Percentiles rank a stretch among this genome's conserved stretches.
Conservation (phyloP, 164 flowering plant species). For the Sedum album region DNA sequence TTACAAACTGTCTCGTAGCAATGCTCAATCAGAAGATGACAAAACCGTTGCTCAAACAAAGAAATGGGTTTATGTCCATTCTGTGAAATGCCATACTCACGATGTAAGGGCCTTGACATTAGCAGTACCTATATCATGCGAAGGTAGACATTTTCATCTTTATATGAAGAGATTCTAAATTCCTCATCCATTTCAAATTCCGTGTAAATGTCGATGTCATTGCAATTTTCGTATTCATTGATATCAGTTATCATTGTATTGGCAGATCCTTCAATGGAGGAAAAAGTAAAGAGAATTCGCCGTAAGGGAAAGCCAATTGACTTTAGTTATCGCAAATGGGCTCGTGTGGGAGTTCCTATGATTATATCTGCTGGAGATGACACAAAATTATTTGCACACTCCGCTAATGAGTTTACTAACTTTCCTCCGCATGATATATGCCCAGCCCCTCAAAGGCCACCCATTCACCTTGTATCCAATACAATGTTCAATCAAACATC, state of each 20-base stretch:
- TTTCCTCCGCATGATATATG: conserved; percentile 96
- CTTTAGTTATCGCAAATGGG: conserved; percentile 88
- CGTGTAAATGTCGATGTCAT: neutral
- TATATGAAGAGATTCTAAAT: neutral
- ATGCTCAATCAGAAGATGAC: conserved; percentile 16
- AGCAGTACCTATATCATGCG: conserved; percentile 73
- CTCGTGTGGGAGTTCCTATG: conserved; percentile 92
- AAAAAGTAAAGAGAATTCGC: conserved; percentile 43
- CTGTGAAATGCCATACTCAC: conserved; percentile 83
- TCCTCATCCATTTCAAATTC: neutral
- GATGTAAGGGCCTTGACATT: conserved; percentile 91
- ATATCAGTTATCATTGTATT: conserved; percentile 9
- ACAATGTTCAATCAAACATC: conserved; percentile 38
- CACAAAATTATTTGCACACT: conserved; percentile 84
- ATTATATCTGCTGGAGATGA: conserved; percentile 98
- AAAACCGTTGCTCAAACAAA: conserved; percentile 26
- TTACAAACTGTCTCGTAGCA: conserved; percentile 55
- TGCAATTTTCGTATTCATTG: neutral
- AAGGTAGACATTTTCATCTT: conserved; percentile 34
- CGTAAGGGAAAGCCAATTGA: conserved; percentile 42
- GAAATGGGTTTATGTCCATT: conserved; percentile 70
- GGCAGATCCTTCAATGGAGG: conserved; percentile 46
- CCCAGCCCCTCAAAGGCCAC: conserved; percentile 91
- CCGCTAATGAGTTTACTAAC: conserved; percentile 70
- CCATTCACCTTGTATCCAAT: conserved; percentile 54